These are phyloP conservation scores for Blastocystis hominis DNA, from an alignment of 352 stramenopile species.

Conservation along the genomic window DNA sequence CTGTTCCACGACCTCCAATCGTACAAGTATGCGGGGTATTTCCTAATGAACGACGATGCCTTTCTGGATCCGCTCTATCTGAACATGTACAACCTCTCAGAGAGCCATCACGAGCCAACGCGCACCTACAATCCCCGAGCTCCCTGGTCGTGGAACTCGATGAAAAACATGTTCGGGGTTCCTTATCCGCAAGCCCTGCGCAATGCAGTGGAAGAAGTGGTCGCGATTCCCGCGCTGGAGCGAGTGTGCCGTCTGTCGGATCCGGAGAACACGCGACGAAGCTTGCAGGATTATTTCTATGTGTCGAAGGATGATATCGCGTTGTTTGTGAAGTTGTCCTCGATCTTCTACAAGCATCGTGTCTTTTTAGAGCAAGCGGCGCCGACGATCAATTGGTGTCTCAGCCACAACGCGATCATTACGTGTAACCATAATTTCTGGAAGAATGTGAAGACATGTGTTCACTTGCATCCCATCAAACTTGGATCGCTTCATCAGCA, in stretches of 20 bases:
- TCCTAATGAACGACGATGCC: conserved; percentile 35
- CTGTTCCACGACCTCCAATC: not conserved
- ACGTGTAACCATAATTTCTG: conserved; percentile 45
- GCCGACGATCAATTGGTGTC: conserved; percentile 41
- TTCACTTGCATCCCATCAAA: conserved; percentile 41
- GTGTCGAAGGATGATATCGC: not conserved
- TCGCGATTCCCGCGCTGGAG: not conserved
- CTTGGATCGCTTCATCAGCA: not conserved
- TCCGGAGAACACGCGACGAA: not conserved
- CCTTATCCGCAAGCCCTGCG: not conserved
- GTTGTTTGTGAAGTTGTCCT: not conserved
- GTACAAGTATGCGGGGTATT: conserved; percentile 12
- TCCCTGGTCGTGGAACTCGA: conserved; percentile 14
- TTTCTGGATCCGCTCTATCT: conserved; percentile 10
- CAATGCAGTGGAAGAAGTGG: not conserved
- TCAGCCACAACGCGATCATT: not conserved
- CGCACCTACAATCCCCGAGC: not conserved
- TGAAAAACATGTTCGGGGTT: conserved; percentile 6
- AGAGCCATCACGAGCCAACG: conserved; percentile 1
- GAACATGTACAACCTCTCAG: conserved; percentile 2
- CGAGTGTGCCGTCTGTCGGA: not conserved
- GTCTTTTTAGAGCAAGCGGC: conserved; percentile 24
- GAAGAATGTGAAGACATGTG: conserved; percentile 12
- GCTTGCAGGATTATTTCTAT: conserved; percentile 52
- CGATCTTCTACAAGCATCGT: conserved; percentile 27